A percentile compares a stretch with the other conserved stretches of the same genome.
Evolutionary conservation across 1,284 basidiomycete genomes (phyloP).

Genomic region (Spongiforma sp.): DNA sequence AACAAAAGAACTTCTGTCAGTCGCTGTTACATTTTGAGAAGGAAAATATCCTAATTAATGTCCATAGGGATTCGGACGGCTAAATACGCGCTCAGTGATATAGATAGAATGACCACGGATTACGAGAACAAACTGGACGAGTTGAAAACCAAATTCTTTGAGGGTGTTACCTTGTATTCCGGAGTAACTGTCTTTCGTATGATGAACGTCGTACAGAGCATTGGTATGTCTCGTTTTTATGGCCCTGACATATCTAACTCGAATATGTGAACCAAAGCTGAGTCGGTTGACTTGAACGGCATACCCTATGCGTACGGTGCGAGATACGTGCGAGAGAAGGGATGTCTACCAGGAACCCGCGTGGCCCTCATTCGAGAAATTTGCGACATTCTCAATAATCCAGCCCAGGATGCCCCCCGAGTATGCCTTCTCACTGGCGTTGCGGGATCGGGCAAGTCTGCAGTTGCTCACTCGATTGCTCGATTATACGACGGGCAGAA

Average conservation of each 20-base stretch:
- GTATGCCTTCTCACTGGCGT: not conserved
- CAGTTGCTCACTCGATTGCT: not conserved
- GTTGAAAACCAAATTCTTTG: not conserved
- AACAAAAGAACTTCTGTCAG: not conserved
- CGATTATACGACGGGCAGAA: not conserved
- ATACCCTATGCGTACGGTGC: not conserved
- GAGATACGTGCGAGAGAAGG: not conserved
- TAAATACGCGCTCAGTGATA: not conserved
- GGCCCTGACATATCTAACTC: not conserved
- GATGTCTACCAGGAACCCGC: not conserved
- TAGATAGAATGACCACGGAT: not conserved
- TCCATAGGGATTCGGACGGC: not conserved
- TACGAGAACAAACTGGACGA: not conserved
- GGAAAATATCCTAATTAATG: no score
- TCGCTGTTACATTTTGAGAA: not conserved
- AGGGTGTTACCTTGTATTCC: not conserved
- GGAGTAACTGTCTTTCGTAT: not conserved
- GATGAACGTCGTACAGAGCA: not conserved
- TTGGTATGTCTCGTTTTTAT: not conserved
- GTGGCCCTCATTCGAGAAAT: not conserved
- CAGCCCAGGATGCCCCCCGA: not conserved
- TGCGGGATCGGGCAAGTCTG: slow-evolving; percentile 3
- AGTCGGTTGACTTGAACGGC: not conserved
- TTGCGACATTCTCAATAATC: not conserved
- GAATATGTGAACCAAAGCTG: not conserved